A percentile compares a stretch with the other conserved stretches of the same genome.
These are phyloP conservation scores for Juncus inflexus DNA, from an alignment of 176 grass and related monocot species.

Conservation along the genomic window DNA sequence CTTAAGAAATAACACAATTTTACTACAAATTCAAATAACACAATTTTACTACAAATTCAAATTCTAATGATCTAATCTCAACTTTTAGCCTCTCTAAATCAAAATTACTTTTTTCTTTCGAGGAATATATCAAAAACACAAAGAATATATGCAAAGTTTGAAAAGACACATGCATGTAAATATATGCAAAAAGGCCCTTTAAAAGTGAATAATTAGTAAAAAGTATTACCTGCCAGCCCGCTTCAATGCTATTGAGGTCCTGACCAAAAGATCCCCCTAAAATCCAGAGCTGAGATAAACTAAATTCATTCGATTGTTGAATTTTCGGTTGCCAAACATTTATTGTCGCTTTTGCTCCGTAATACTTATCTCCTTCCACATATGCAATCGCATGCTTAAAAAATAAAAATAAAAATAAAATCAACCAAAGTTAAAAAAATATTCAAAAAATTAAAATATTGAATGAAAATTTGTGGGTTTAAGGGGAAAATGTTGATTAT, in stretches of 20 bases:
- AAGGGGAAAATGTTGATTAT: not conserved
- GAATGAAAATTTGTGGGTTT: constrained; percentile 10
- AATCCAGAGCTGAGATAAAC: constrained; percentile 89
- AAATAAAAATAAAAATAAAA: constrained; percentile 8
- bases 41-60: too few species aligned
- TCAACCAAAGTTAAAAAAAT: not conserved
- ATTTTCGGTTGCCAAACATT: constrained; percentile 91
- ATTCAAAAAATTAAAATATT: not conserved
- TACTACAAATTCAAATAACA: too few species aligned
- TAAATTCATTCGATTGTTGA: constrained; percentile 73
- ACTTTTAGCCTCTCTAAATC: too few species aligned
- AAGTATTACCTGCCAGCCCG: constrained; percentile 85
- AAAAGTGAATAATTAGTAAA: constrained; percentile 31
- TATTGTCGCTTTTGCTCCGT: constrained; percentile 81
- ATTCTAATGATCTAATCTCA: too few species aligned
- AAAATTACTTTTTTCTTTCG: too few species aligned
- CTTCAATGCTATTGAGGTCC: constrained; percentile 93
- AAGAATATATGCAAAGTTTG: constrained; percentile 28
- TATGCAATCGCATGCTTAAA: constrained; percentile 79
- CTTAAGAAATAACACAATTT: too few species aligned
- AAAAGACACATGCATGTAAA: constrained; percentile 38
- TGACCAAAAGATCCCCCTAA: constrained; percentile 72
- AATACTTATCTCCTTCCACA: constrained; percentile 77
- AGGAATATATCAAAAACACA: too few species aligned
- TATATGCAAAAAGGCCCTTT: constrained; percentile 36